phyloP scores from a whole-genome alignment of 768 basidiomycete species.

The Clavulina sp. region DNA sequence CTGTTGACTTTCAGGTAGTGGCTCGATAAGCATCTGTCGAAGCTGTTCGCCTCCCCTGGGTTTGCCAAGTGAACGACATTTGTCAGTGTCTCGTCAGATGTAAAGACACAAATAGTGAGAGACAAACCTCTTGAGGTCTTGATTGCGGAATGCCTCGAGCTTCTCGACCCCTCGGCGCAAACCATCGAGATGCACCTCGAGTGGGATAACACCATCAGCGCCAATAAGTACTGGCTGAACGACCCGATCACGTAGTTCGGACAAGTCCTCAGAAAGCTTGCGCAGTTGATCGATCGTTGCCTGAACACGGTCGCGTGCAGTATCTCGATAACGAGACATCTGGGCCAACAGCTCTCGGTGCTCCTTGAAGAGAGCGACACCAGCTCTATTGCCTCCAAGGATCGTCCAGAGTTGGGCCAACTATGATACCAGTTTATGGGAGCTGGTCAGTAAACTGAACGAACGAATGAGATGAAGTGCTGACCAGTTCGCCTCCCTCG shows the following conservation, averaged over 20 bases:
- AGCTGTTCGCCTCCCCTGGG: too few species aligned
- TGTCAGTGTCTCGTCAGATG: too few species aligned
- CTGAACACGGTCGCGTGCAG: slow-evolving; percentile 48
- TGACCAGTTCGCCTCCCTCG: slow-evolving; percentile 30
- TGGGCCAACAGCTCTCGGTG: slow-evolving; percentile 38
- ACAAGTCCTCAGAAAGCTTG: slow-evolving; percentile 54
- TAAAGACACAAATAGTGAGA: too few species aligned
- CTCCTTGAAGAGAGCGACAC: slow-evolving; percentile 31
- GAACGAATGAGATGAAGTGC: neutral
- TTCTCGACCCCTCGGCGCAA: slow-evolving; percentile 45
- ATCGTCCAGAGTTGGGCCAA: slow-evolving; percentile 52
- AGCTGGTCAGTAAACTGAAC: neutral
- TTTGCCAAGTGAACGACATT: too few species aligned
- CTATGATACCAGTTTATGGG: neutral
- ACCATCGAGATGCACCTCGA: slow-evolving; percentile 61
- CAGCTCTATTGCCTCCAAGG: slow-evolving; percentile 41
- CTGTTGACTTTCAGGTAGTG: too few species aligned
- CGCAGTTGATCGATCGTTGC: slow-evolving; percentile 43
- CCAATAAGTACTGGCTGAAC: slow-evolving; percentile 47
- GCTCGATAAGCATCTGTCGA: too few species aligned
- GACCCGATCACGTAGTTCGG: slow-evolving; percentile 58
- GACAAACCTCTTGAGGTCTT: too few species aligned
- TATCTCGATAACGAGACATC: slow-evolving; percentile 38
- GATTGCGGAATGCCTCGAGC: slow-evolving; percentile 30
- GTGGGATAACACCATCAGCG: slow-evolving; percentile 28